Evolutionary conservation across 2,329 filamentous ascomycete genomes (phyloP).

Genomic region (Lasiodiplodia sp.): DNA sequence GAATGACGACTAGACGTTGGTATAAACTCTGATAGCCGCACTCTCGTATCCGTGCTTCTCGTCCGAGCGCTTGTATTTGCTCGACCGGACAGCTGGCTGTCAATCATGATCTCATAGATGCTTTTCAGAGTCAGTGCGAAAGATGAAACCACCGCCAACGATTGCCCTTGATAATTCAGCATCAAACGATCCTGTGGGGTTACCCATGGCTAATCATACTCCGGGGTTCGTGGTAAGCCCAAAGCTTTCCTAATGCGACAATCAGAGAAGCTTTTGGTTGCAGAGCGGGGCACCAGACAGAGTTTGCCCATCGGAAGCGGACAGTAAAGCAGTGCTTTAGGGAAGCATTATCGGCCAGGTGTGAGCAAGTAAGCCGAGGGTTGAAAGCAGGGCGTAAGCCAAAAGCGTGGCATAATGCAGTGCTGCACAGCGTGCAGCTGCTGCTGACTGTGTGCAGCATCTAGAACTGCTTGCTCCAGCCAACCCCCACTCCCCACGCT

Average conservation of each 20-base stretch:
- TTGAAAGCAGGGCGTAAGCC: slow-evolving; percentile 5
- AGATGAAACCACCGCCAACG: too few species aligned
- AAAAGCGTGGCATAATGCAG: slow-evolving; percentile 9
- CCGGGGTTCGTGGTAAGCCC: background rate
- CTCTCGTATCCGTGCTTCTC: slow-evolving; percentile 24
- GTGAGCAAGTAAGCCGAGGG: slow-evolving; percentile 22
- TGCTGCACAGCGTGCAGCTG: slow-evolving; percentile 6
- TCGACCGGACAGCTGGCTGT: background rate
- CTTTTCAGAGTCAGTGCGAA: background rate
- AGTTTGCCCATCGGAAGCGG: background rate
- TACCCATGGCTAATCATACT: background rate
- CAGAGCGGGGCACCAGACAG: background rate
- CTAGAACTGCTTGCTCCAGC: slow-evolving; percentile 7
- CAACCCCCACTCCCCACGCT: slow-evolving; percentile 20
- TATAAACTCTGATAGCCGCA: slow-evolving; percentile 29
- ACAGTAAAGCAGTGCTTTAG: background rate
- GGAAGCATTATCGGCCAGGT: background rate
- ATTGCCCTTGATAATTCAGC: background rate
- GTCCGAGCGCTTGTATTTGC: slow-evolving; percentile 20
- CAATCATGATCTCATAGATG: background rate
- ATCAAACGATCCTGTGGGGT: background rate
- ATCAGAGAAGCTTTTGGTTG: background rate
- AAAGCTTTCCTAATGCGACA: slow-evolving; percentile 9
- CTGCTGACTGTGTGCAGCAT: slow-evolving; percentile 16
- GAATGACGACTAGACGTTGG: slow-evolving; percentile 17